Evolutionary conservation across 257 asterid species (phyloP).

Genomic region (Plantago elongata): DNA sequence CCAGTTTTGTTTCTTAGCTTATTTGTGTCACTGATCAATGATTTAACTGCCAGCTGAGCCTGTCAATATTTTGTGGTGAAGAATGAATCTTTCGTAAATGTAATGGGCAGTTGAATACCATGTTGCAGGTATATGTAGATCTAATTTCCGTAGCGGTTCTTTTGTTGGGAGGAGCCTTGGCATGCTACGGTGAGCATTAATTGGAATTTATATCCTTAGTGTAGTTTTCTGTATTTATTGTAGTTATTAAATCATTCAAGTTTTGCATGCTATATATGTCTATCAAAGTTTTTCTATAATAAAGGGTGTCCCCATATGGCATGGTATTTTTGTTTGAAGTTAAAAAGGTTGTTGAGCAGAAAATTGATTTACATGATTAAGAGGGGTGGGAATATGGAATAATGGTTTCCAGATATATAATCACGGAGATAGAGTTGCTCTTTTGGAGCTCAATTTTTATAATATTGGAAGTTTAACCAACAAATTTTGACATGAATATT

Average conservation of each 20-base stretch:
- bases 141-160: constrained; percentile 60
- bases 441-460: too few species aligned
- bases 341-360: too few species aligned
- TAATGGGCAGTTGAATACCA: constrained; percentile 4
- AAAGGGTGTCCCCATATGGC: too few species aligned
- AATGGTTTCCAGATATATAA: too few species aligned
- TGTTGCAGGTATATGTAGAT: constrained; percentile 80
- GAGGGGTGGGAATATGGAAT: too few species aligned
- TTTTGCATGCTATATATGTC: background rate
- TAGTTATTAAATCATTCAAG: background rate
- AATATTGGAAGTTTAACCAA: too few species aligned
- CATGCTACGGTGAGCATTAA: constrained; percentile 72
- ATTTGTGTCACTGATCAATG: background rate
- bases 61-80: background rate
- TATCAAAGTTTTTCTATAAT: too few species aligned
- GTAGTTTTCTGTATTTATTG: constrained; percentile 3
- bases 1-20: too few species aligned
- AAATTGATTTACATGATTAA: too few species aligned
- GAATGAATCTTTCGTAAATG: background rate
- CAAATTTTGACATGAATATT: too few species aligned
- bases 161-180: constrained; percentile 87
- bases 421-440: too few species aligned
- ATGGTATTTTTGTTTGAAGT: too few species aligned
- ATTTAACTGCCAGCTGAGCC: constrained; percentile 1
- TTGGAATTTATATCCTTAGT: background rate